Percentiles rank a stretch among this genome's conserved stretches.
phyloP scores from a whole-genome alignment of 805 yeast species.

The Candida quercuum region DNA sequence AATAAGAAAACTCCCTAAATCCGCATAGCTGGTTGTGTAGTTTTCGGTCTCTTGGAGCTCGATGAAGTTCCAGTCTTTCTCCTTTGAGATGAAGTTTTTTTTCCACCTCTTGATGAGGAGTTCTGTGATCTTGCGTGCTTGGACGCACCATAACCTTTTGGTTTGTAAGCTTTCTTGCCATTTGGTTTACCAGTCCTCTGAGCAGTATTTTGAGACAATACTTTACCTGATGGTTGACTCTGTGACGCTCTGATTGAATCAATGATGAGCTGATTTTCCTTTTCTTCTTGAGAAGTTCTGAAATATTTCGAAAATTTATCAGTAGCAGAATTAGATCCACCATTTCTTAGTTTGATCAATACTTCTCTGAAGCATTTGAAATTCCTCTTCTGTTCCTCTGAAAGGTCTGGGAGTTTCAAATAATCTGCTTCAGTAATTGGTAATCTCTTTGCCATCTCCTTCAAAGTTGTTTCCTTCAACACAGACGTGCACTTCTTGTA shows the following conservation, averaged over 20 bases:
- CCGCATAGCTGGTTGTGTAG: neutral
- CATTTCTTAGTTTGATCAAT: constrained; percentile 21
- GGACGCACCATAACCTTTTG: neutral
- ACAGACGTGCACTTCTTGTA: constrained; percentile 29
- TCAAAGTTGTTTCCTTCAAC: constrained; percentile 36
- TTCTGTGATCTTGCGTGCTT: neutral
- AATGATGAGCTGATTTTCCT: constrained; percentile 13
- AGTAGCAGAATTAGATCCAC: constrained; percentile 14
- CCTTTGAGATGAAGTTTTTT: neutral
- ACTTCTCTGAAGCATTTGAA: constrained; percentile 36
- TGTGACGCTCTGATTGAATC: constrained; percentile 20
- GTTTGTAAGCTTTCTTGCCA: neutral
- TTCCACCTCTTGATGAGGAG: too few relatives aligned
- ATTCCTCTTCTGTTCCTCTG: constrained; percentile 21
- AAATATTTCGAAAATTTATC: too few relatives aligned
- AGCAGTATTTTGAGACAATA: neutral
- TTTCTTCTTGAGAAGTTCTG: constrained; percentile 7
- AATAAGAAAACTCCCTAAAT: too few relatives aligned
- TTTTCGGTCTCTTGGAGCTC: neutral
- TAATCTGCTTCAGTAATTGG: constrained; percentile 49
- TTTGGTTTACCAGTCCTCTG: neutral
- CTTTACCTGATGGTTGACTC: neutral
- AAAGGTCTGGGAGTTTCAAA: constrained; percentile 30
- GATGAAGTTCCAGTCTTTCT: neutral
- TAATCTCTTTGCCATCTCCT: constrained; percentile 49